Conservation (phyloP, 2,329 filamentous ascomycete species). For the Hymenoscyphus infarciens region DNA sequence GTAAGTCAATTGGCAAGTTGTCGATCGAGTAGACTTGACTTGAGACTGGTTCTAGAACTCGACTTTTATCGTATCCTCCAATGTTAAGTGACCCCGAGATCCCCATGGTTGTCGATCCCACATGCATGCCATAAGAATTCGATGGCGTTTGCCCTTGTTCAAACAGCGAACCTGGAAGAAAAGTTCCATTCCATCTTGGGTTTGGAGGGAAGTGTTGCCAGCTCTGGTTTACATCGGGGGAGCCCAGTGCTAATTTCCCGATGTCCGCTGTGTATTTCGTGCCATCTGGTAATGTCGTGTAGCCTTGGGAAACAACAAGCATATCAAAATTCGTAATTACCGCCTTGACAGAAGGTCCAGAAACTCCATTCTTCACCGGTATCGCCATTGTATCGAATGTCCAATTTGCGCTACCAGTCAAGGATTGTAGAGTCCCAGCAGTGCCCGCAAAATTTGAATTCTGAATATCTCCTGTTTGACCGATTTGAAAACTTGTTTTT, state of each 20-base stretch:
- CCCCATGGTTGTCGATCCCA: slow-evolving; percentile 19
- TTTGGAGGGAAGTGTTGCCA: slow-evolving; percentile 11
- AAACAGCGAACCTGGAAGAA: slow-evolving; percentile 15
- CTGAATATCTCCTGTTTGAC: slow-evolving; percentile 5
- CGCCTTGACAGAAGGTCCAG: background rate
- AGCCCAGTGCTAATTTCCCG: slow-evolving; percentile 19
- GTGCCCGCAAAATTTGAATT: slow-evolving; percentile 3
- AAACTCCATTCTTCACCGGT: background rate
- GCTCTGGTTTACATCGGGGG: slow-evolving; percentile 19
- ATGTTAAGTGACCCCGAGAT: slow-evolving; percentile 23
- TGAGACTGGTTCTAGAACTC: slow-evolving; percentile 17
- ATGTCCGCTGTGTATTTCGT: slow-evolving; percentile 20
- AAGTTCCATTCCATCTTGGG: slow-evolving; percentile 18
- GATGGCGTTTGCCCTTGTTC: slow-evolving; percentile 15
- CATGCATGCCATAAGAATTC: slow-evolving; percentile 28
- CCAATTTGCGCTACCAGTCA: slow-evolving; percentile 14
- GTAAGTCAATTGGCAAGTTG: slow-evolving; percentile 21
- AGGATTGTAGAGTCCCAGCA: too few relatives aligned
- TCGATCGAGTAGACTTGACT: slow-evolving; percentile 15
- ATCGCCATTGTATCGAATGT: slow-evolving; percentile 18
- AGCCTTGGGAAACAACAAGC: slow-evolving; percentile 7
- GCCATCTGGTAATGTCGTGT: slow-evolving; percentile 17
- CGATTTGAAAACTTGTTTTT: slow-evolving; percentile 10
- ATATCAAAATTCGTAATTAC: slow-evolving; percentile 17
- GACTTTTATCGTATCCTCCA: slow-evolving; percentile 26